Percentiles rank a stretch among this genome's conserved stretches.
phyloP scores from a whole-genome alignment of 2,329 filamentous ascomycete species.

The Penicillium crustosum region DNA sequence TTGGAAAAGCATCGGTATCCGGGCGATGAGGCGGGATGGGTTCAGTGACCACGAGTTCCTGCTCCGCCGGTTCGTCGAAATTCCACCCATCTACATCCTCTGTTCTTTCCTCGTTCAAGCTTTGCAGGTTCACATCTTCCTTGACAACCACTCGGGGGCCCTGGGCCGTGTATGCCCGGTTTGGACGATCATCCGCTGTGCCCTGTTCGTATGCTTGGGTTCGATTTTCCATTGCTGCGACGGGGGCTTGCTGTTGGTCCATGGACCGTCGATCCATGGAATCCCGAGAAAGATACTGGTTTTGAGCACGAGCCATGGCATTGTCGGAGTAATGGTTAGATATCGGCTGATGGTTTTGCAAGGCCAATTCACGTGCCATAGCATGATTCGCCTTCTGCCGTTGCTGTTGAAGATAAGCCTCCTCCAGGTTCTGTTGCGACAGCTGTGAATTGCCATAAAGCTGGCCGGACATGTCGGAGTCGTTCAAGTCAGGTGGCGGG shows the following conservation, averaged over 20 bases:
- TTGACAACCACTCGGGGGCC: conserved; percentile 52
- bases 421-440: conserved; percentile 57
- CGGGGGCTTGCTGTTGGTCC: conserved; percentile 49
- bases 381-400: conserved; percentile 49
- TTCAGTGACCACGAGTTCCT: conserved; percentile 40
- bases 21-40: conserved; percentile 63
- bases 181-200: conserved; percentile 55
- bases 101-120: conserved; percentile 47
- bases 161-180: conserved; percentile 59
- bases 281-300: conserved; percentile 46
- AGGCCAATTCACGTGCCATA: conserved; percentile 54
- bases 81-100: conserved; percentile 80
- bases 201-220: conserved; percentile 45
- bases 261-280: conserved; percentile 42
- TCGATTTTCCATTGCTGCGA: conserved; percentile 56
- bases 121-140: conserved; percentile 47
- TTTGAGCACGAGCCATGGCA: conserved; percentile 41
- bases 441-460: conserved; percentile 52
- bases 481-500: conserved; percentile 54
- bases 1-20: conserved; percentile 85
- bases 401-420: conserved; percentile 59
- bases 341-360: conserved; percentile 61
- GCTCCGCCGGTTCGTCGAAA: conserved; percentile 75
- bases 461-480: conserved; percentile 45
- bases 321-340: conserved; percentile 50